phyloP scores from a whole-genome alignment of 176 grass and related monocot genomes.

The Oryza meridionalis region DNA sequence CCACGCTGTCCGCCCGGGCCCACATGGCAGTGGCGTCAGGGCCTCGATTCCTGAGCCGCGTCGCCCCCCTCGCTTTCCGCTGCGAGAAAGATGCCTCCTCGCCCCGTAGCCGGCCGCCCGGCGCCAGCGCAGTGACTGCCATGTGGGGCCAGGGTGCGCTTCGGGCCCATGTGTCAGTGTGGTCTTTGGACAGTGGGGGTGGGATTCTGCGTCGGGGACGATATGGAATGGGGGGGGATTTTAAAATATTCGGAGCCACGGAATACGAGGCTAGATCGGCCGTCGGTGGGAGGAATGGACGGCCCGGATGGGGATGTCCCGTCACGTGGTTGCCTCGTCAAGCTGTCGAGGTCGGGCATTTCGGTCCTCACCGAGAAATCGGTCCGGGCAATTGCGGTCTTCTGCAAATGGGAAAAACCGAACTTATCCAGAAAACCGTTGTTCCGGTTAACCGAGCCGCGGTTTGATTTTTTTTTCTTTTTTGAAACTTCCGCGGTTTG shows the following conservation, averaged over 20 bases:
- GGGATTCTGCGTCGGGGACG: background rate
- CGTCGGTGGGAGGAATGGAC: conserved; percentile 44
- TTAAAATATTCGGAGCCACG: conserved; percentile 12
- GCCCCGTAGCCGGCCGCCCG: background rate
- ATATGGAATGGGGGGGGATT: background rate
- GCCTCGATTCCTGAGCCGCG: conserved; percentile 1
- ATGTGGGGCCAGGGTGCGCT: fast-evolving
- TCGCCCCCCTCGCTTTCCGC: conserved; percentile 26
- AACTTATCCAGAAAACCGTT: too few species aligned
- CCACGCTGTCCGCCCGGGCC: background rate
- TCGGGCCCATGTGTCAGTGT: background rate
- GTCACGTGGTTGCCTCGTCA: conserved; percentile 40
- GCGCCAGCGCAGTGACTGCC: background rate
- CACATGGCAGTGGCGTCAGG: background rate
- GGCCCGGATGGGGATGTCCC: conserved; percentile 20
- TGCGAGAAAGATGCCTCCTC: conserved; percentile 30
- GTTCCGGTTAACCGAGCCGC: too few species aligned
- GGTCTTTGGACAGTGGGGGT: too few species aligned
- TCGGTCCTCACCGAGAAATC: too few species aligned
- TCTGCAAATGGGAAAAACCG: too few species aligned
- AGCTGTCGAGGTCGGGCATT: background rate
- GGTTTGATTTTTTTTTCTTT: too few species aligned
- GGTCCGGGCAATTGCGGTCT: too few species aligned
- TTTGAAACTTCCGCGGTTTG: too few species aligned
- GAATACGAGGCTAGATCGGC: conserved; percentile 39